Base-by-base conservation (phyloP, 345 rosid species). In the Dimocarpus longan region DNA sequence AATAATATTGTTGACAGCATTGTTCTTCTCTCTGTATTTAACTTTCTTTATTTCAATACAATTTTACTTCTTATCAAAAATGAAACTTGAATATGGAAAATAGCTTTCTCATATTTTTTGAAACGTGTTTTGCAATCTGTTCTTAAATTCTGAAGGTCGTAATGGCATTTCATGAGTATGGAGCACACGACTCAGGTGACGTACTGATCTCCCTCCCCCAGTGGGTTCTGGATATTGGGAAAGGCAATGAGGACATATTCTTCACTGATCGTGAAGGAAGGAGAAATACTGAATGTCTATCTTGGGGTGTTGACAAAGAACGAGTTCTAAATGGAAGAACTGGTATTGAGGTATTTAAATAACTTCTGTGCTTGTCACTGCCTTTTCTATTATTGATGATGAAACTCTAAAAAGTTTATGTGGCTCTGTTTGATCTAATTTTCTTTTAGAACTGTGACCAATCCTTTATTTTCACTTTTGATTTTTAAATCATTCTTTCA, bases 231-330 rank as follows among this genome's bases (percentile, higher is more conserved):
- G 98, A 93, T 77, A 88, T 93, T 75, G 98, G 98, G 40, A 95
- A 92, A 91, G 90, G 88, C 63, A 93, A 95, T 87, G 90, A 85
- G 79, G 95, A 93, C 72, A 92, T 95, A 83, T 95, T 90, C 84
- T 95, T 93, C 86, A 89, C 97, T 70, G 98, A 93, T 80, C 92
- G 84, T 79, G 97, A 91, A 88, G 98, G 98, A 84, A 89, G 95
- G 73, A 91, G 97, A 68, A 91, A 73, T 66, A 89, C 93, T 5
- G 98, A 95, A 81, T 93, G 90, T 85, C 83, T 95, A 73, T 92
- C 91, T 74, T 93, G 97, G 98, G 93, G 98, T 59, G 83, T 92
- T 79, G 98, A 95, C 82, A 93, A 88, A 85, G 98, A 95, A 80
- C 88, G 98, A 62, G 98, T 93, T 76, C 81, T 95, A 24, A 90